phyloP scores from a whole-genome alignment of 768 basidiomycete species.

The Lyophyllum semitale region DNA sequence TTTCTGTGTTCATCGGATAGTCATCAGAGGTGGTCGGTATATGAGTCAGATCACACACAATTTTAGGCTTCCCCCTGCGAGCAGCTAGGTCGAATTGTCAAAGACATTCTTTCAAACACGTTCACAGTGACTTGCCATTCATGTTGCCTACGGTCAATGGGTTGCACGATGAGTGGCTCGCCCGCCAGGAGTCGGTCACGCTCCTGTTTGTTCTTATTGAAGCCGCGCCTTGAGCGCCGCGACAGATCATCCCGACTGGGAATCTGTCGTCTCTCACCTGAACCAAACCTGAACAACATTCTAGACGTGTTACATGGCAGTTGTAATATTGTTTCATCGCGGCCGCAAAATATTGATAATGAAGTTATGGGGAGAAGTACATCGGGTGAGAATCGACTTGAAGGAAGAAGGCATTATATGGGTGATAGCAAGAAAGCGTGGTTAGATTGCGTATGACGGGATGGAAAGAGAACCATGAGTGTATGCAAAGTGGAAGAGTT shows the following conservation, averaged over 20 bases:
- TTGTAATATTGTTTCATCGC: not conserved
- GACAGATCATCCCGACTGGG: no score
- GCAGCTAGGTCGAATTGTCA: constrained; percentile 22
- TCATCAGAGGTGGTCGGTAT: constrained; percentile 6
- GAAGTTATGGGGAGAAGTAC: not conserved
- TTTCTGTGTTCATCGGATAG: constrained; percentile 31
- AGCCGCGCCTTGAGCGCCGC: not conserved
- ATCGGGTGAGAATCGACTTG: not conserved
- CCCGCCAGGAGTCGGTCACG: not conserved
- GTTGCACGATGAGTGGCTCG: not conserved
- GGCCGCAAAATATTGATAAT: not conserved
- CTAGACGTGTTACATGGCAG: no score
- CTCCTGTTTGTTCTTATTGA: not conserved
- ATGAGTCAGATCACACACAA: constrained; percentile 37
- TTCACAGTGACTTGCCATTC: not conserved
- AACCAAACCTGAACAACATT: no score
- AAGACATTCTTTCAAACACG: not conserved
- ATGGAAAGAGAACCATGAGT: constrained; percentile 8
- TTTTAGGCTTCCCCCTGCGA: constrained; percentile 44
- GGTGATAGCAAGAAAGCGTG: constrained; percentile 6
- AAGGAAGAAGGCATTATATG: not conserved
- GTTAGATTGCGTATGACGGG: constrained; percentile 2
- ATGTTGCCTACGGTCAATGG: not conserved
- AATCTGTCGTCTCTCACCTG: no score
- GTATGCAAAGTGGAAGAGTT: constrained; percentile 12